These are phyloP conservation scores for Rhodotorula sp. DNA, from an alignment of 1,284 basidiomycete genomes.

Conservation along the genomic window DNA sequence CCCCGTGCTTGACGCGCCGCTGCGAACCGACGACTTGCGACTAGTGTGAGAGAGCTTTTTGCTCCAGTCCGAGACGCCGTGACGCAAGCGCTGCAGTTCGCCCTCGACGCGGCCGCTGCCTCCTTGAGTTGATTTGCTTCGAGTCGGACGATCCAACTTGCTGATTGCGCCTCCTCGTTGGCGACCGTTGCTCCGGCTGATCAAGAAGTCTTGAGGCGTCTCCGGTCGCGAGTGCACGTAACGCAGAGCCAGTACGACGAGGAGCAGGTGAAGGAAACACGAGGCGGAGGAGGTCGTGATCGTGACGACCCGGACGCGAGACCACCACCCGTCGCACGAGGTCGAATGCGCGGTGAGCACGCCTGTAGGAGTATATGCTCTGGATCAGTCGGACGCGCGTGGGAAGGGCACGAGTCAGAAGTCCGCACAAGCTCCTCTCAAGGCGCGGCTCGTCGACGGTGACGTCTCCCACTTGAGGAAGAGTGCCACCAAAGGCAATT, in stretches of 20 bases:
- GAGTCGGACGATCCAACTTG: no score
- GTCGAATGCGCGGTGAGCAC: background rate
- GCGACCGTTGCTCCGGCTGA: background rate
- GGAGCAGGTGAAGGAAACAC: slow-evolving; percentile 6
- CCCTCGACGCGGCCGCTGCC: no score
- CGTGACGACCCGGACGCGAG: background rate
- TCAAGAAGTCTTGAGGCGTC: background rate
- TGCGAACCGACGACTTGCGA: no score
- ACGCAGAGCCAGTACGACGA: background rate
- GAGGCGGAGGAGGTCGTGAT: background rate
- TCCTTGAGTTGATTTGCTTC: background rate
- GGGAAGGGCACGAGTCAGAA: background rate
- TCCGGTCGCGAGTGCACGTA: slow-evolving; percentile 7
- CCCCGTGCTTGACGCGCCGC: no score
- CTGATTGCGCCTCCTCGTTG: background rate
- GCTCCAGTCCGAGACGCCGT: no score
- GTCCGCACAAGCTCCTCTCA: slow-evolving; percentile 10
- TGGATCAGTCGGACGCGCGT: no score
- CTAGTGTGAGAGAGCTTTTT: no score
- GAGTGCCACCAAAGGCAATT: slow-evolving; percentile 16
- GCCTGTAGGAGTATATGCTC: background rate
- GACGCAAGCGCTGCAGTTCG: no score
- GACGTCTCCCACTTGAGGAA: slow-evolving; percentile 24
- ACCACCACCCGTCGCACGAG: slow-evolving; percentile 9
- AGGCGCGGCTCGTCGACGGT: background rate